Base-by-base conservation (phyloP, 208 protist genomes). In the Wallacemonas collosoma region DNA sequence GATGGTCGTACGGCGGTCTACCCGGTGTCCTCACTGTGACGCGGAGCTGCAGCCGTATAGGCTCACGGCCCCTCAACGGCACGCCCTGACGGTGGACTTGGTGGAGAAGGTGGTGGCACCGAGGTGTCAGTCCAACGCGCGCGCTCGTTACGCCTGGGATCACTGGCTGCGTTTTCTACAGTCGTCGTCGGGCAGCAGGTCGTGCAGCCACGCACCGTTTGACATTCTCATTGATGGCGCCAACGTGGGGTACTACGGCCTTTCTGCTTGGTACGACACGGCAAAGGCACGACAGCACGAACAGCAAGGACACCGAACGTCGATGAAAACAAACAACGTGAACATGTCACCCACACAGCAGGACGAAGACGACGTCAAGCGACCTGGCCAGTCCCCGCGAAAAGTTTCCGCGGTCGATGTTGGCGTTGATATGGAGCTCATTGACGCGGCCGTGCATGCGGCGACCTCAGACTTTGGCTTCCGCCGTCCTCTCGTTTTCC, bases 241-340 rank as follows among this genome's bases (percentile, higher is more conserved):
- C 7, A 95, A 95, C 61, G 54, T 95, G 39, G 90, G 90, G 39
- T 95, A 95, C 76, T 95, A 93, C 76, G 90, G 90, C 1, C 84
- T 95, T n/a, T 90, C 79, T 38, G 83, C 67, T 54, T 95, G 90
- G 90, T 93, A 95, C 68, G 55, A 72, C 15, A 64, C 77, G 58
- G 86, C 90, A 0, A 95, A 93, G 80, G 70, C 76, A 45, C 26
- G 51, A 55, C 55, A 72, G 14, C 79, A 81, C 74, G 77, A 53
- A 1, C 54, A 67, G n/a, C 7, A 78, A 7, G 12, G 45, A 50
- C 45, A 1, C 26, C 26, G 26, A 26, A 26, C 26, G 26, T 26
- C 26, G 26, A 26, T 26, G 26, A 26, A 26, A 26, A 26, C 26
- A 26, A 26, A 26, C 26, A 26, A 26, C 26, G 26, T 26, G 26